These are phyloP conservation scores for Oryza longistaminata DNA, from an alignment of 176 grass and related monocot genomes.

Conservation along the genomic window DNA sequence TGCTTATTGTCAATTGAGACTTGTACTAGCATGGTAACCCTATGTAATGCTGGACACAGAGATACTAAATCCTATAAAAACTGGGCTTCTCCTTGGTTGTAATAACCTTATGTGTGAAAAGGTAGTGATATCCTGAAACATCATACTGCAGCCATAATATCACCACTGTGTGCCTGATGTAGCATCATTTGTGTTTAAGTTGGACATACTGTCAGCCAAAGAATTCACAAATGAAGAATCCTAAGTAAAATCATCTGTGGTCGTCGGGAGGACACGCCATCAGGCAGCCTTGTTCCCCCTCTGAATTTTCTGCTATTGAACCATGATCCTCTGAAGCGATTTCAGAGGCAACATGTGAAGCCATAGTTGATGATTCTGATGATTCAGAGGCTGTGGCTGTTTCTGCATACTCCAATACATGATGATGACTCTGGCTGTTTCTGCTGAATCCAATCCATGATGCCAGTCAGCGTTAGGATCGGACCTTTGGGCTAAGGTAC, in stretches of 20 bases:
- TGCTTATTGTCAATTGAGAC: background rate
- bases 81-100: background rate
- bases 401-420: constrained; percentile 81
- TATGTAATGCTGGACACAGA: background rate
- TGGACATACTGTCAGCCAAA: constrained; percentile 35
- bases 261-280: constrained; percentile 48
- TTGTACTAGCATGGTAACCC: background rate
- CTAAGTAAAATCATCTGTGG: constrained; percentile 45
- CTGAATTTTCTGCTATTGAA: constrained; percentile 51
- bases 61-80: background rate
- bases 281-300: constrained; percentile 54
- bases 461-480: constrained; percentile 82
- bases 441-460: constrained; percentile 83
- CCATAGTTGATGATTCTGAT: constrained; percentile 44
- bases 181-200: constrained; percentile 37
- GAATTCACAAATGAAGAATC: constrained; percentile 26
- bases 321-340: constrained; percentile 56
- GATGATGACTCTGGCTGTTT: constrained; percentile 60
- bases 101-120: background rate
- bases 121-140: background rate
- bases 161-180: constrained; percentile 29
- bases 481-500: constrained; percentile 64
- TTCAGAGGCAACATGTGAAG: constrained; percentile 54
- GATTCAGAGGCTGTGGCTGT: constrained; percentile 52
- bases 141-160: constrained; percentile 19